These are phyloP conservation scores for Hericium alpestre DNA, from an alignment of 768 basidiomycete species.

Conservation along the genomic window DNA sequence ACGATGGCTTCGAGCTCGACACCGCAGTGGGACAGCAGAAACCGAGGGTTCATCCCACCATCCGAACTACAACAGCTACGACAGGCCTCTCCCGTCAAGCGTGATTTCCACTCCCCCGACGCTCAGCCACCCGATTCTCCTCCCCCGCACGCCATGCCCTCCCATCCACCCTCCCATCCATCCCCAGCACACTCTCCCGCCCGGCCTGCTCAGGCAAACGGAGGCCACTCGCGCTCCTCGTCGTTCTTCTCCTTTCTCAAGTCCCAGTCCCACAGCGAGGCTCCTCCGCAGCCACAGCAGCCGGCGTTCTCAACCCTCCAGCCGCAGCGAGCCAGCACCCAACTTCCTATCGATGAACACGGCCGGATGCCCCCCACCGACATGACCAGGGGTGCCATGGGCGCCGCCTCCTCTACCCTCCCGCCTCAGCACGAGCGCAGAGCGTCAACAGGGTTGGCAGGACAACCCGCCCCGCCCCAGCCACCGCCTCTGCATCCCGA, in stretches of 20 bases:
- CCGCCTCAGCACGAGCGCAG: not conserved
- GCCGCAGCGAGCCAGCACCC: slow-evolving; percentile 12
- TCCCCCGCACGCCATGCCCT: slow-evolving; percentile 2
- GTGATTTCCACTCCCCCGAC: slow-evolving; percentile 9
- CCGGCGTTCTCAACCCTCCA: not conserved
- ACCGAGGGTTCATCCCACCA: slow-evolving; percentile 27
- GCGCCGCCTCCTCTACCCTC: not conserved
- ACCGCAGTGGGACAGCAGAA: slow-evolving; percentile 27
- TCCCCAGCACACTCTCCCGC: not conserved
- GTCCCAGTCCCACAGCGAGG: slow-evolving; percentile 21
- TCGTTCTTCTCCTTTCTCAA: slow-evolving; percentile 58
- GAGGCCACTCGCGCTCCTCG: slow-evolving; percentile 40
- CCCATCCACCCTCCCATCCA: not conserved
- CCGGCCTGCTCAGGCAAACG: slow-evolving; percentile 6
- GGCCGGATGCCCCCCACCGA: slow-evolving; percentile 1
- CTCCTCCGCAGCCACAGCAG: slow-evolving; percentile 7
- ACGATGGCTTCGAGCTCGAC: slow-evolving; percentile 15
- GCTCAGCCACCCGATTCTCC: slow-evolving; percentile 7
- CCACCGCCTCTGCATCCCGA: slow-evolving; percentile 57
- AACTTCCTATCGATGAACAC: slow-evolving; percentile 2
- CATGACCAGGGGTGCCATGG: not conserved
- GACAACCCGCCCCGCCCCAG: slow-evolving; percentile 7
- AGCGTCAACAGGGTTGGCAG: not conserved
- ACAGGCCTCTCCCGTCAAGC: slow-evolving; percentile 13
- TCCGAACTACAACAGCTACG: slow-evolving; percentile 17